Evolutionary conservation across 2,329 filamentous ascomycete genomes (phyloP).

Genomic region (Talaromyces sp.): DNA sequence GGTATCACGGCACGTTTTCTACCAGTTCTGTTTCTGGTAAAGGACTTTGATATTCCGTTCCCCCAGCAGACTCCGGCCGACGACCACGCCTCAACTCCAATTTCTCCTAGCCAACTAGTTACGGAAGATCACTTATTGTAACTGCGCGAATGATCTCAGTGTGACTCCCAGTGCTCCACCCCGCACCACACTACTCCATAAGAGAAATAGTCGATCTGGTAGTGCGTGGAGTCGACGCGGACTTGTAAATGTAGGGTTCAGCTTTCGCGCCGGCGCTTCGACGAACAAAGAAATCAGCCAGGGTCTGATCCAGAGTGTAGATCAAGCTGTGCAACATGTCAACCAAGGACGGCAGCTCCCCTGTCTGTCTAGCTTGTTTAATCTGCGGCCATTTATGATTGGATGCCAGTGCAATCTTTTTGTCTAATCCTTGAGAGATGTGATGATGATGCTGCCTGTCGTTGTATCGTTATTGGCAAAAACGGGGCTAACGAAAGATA

Average conservation of each 20-base stretch:
- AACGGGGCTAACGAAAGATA: neutral
- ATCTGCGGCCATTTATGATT: neutral
- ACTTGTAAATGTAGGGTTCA: neutral
- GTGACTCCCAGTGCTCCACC: neutral
- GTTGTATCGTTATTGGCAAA: neutral
- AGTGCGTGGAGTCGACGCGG: neutral
- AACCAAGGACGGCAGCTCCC: neutral
- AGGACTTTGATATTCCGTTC: neutral
- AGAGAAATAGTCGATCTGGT: neutral
- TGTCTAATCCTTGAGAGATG: neutral
- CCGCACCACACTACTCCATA: neutral
- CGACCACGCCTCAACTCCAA: neutral
- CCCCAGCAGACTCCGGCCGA: neutral
- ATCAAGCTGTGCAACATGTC: neutral
- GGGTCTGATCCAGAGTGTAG: neutral
- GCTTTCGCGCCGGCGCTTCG: neutral
- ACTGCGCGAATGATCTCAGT: neutral
- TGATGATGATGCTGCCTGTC: neutral
- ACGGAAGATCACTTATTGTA: neutral
- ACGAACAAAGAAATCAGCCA: neutral
- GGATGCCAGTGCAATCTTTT: neutral
- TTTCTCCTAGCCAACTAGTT: neutral
- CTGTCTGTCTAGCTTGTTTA: neutral
- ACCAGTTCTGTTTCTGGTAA: neutral
- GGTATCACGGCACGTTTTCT: neutral